Evolutionary conservation across 805 yeast species (phyloP).

Genomic region (Nakazawaea molendinolei): DNA sequence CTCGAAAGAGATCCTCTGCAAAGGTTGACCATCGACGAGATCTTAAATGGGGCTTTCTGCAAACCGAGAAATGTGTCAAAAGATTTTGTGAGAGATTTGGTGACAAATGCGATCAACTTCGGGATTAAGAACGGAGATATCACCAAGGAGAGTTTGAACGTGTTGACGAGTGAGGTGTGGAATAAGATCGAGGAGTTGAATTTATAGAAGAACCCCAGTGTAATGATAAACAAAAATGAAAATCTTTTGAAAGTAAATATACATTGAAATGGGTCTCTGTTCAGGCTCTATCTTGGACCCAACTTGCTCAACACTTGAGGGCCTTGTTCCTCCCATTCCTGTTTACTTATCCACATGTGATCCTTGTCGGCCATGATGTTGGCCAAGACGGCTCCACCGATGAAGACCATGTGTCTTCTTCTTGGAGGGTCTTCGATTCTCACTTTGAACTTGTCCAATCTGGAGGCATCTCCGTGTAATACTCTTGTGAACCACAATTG

Average conservation of each 20-base stretch:
- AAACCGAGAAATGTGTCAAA: constrained; percentile 70
- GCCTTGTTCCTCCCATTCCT: constrained; percentile 98
- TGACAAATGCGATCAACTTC: constrained; percentile 69
- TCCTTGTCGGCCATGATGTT: constrained; percentile 98
- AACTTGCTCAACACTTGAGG: constrained; percentile 77
- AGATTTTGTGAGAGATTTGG: constrained; percentile 59
- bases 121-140: constrained; percentile 40
- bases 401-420: constrained; percentile 97
- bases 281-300: constrained; percentile 83
- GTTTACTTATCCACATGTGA: constrained; percentile 94
- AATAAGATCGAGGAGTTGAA: constrained; percentile 36
- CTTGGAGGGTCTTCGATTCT: constrained; percentile 98
- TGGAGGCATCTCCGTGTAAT: constrained; percentile 75
- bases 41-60: constrained; percentile 59
- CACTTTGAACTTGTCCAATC: constrained; percentile 88
- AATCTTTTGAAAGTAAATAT: too few relatives aligned
- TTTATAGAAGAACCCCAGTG: constrained; percentile 19
- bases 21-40: constrained; percentile 58
- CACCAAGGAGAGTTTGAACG: constrained; percentile 31
- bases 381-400: constrained; percentile 98
- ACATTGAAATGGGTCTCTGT: too few relatives aligned
- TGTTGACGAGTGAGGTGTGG: constrained; percentile 53
- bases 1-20: constrained; percentile 61
- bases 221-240: too few relatives aligned
- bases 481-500: constrained; percentile 93